Evolutionary conservation across 1,284 basidiomycete genomes (phyloP).

Genomic region (Dichomitus squalens): DNA sequence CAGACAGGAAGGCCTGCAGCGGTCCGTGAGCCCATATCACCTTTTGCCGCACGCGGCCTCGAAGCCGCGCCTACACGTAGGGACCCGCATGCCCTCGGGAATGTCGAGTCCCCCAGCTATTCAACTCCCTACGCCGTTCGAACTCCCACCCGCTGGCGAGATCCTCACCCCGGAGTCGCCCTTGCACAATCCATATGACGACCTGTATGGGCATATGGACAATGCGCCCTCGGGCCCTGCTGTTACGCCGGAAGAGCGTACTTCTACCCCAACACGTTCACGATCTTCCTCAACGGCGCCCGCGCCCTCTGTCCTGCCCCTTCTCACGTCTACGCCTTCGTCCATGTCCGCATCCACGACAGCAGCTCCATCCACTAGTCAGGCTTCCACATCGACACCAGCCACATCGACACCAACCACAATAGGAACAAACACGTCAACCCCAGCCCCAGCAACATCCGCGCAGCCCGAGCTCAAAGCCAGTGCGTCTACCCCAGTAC

Average conservation of each 20-base stretch:
- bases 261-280: background rate
- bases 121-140: background rate
- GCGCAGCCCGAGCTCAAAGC: background rate
- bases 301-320: too few relatives aligned
- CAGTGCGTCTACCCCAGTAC: background rate
- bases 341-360: background rate
- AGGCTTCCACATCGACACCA: background rate
- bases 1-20: background rate
- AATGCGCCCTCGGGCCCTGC: background rate
- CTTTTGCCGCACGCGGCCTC: background rate
- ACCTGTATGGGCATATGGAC: background rate
- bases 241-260: background rate
- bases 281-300: background rate
- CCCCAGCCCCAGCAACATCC: background rate
- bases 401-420: background rate
- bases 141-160: background rate
- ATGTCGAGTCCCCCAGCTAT: background rate
- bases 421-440: too few relatives aligned
- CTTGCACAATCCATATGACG: constrained; percentile 6
- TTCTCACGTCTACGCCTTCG: background rate
- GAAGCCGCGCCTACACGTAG: background rate
- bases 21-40: background rate
- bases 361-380: background rate
- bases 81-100: background rate
- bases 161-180: background rate